Base-by-base conservation (phyloP, 768 basidiomycete species). In the Rhizopogon sp. region DNA sequence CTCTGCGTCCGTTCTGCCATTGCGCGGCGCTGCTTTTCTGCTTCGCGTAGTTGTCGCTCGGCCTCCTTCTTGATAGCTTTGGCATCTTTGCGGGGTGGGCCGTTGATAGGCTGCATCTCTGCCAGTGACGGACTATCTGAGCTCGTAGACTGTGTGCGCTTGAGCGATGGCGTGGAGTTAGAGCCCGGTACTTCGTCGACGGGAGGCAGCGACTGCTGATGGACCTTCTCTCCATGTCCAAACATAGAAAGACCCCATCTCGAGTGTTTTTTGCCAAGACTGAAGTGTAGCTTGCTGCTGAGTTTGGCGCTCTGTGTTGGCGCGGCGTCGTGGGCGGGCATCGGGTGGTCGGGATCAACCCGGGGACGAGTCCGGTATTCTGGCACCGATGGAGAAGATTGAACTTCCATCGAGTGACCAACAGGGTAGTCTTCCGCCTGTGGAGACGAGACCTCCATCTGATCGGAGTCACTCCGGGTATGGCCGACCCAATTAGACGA, bases 31-130 rank as follows among this genome's bases (percentile, higher is more conserved):
- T 90, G 88, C 64, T 86, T 82, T 76, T 94, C 91, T 17, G 89
- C 88, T 70, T 95, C 92, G 56, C 80, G 82, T 54, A 84, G 82
- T 50, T 88, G 68, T 39, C 87, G 82, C 64, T 89, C 85, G 2
- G 87, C 87, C 70, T 92, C 88, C 72, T 90, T 90, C 77, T 89
- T 90, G 58, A 78, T 72, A 69, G 84, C 83, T 78, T 92, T 90
- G 58, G 79, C 73, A 64, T 91, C 88, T 52, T 73, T 76, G 52
- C 75, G 73, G 40, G 71, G 67, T 49, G 73, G 63, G 28, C 72
- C 64, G 35, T 73, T 72, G 57, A 72, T 62, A 29, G 79, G 78
- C 50, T 83, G 76, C 22, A 73, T 62, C 52, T 88, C 86, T 39
- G 79, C 79, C 49, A 85, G 64, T 7, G 87, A 88, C 44, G 73